Evolutionary conservation across 2,329 filamentous ascomycete species (phyloP), one percentile per base, ranked within the genome.

Genomic region (Huntiella decipiens): DNA sequence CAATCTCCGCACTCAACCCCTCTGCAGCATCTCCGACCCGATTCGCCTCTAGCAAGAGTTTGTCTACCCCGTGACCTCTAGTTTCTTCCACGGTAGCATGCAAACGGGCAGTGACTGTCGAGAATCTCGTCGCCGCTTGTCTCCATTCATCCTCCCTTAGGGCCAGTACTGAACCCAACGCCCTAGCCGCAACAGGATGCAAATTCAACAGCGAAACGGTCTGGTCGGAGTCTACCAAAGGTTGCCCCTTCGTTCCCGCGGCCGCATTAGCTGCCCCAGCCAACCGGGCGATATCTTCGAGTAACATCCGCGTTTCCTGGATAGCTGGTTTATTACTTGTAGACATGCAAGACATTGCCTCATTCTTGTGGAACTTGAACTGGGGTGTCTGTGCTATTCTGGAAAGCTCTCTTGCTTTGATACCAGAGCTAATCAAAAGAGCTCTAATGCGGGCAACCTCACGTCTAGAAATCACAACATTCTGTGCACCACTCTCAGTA

Each of bases 361-460:
- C 28, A 3, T 50, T 50, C 11, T 58, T 58, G 0, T 57, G 52
- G 22, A 62, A 60, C 0, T 66, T 58, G 13, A 61, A 57, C 42
- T 60, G 61, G 7, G 59, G 57, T 33, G 67, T 66, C 38, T 77
- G 62, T 3, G 80, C 77, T 40, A 79, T 73, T 3, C 77, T 71
- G 22, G 70, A 68, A 46, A 95, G 82, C 56, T 91, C 83, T 55
- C 77, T 77, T 0, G 88, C 87, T 62, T 92, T 93, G 56, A 95
- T 78, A n/a, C 86, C 87, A 0, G 85, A 84, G 51, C 79, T 82
- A 16, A 93, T 66, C 36, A 94, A 73, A 6, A 92, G 67, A 1
- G 84, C 74, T 48, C 77, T 73, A 2, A 87, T 70, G n/a, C 85
- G 77, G 12, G 82, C 81, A 45, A 93, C 71, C 54, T 95, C 88